Evolutionary conservation across 1,139 yeast species (phyloP).

Genomic region (Yamadazyma dushanensis): DNA sequence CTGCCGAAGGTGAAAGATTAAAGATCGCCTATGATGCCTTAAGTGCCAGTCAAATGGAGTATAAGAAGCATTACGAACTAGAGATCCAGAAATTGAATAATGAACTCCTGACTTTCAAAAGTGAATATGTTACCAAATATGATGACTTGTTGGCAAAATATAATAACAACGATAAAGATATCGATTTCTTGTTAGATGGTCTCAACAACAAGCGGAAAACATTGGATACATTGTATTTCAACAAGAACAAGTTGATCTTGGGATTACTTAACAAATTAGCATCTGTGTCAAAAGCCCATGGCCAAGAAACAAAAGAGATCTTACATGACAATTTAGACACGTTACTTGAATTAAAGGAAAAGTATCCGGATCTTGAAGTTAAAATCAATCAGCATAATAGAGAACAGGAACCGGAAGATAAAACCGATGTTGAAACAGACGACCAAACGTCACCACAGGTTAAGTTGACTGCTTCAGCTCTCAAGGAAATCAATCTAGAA

Average conservation of each 20-base stretch:
- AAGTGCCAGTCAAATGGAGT: constrained; percentile 55
- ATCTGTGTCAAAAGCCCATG: constrained; percentile 47
- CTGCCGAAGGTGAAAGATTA: constrained; percentile 57
- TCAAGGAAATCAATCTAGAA: constrained; percentile 33
- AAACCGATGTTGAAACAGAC: constrained; percentile 7
- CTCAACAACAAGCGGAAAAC: constrained; percentile 41
- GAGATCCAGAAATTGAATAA: constrained; percentile 28
- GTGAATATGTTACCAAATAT: constrained; percentile 32
- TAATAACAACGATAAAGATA: constrained; percentile 42
- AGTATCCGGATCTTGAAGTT: constrained; percentile 39
- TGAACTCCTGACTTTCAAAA: constrained; percentile 38
- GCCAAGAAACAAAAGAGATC: constrained; percentile 42
- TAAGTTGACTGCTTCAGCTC: constrained; percentile 3
- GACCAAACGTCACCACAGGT: neutral
- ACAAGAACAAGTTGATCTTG: constrained; percentile 47
- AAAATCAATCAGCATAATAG: constrained; percentile 19
- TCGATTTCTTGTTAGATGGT: constrained; percentile 44
- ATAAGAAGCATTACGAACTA: constrained; percentile 50
- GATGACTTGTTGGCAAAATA: constrained; percentile 29
- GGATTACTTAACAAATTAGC: constrained; percentile 47
- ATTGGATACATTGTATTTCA: constrained; percentile 46
- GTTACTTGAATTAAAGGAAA: constrained; percentile 29
- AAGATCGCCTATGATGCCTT: constrained; percentile 65
- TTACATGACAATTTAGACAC: constrained; percentile 35
- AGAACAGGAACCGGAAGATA: constrained; percentile 22